Evolutionary conservation across 2,329 filamentous ascomycete species (phyloP).

Genomic region (Rhynchosporium agropyri): DNA sequence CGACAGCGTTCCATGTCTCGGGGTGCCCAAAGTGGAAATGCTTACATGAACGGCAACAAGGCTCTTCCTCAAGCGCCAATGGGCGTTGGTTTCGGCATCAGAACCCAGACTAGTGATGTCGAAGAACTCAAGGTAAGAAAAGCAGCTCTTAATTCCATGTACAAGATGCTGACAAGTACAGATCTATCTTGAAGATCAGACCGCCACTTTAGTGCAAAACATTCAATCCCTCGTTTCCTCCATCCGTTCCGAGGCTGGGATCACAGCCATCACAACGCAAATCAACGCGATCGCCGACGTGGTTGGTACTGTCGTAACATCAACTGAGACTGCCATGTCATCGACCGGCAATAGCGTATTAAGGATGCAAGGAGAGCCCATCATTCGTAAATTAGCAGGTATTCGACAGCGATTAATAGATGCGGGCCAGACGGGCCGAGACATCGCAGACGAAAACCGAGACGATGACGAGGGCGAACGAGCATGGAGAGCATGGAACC

Average conservation of each 20-base stretch:
- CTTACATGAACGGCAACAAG: conserved; percentile 36
- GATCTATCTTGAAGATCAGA: conserved; percentile 83
- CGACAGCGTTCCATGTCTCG: conserved; percentile 37
- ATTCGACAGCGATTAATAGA: conserved; percentile 68
- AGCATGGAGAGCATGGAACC: conserved; percentile 64
- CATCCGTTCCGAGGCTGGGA: conserved; percentile 65
- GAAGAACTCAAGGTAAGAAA: conserved; percentile 61
- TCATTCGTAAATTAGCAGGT: conserved; percentile 59
- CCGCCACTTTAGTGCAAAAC: conserved; percentile 73
- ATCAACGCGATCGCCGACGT: conserved; percentile 71
- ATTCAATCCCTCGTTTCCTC: conserved; percentile 80
- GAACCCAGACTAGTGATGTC: conserved; percentile 51
- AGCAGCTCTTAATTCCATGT: not conserved
- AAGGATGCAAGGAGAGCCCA: conserved; percentile 52
- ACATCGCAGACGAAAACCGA: conserved; percentile 57
- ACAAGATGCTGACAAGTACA: conserved; percentile 42
- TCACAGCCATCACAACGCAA: conserved; percentile 68
- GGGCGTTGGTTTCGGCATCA: conserved; percentile 47
- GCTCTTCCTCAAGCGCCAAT: conserved; percentile 37
- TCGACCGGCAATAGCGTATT: conserved; percentile 56
- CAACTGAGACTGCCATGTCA: conserved; percentile 60
- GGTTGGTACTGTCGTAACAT: conserved; percentile 69
- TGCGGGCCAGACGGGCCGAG: conserved; percentile 62
- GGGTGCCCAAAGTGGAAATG: conserved; percentile 33
- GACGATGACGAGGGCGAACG: conserved; percentile 56